A percentile compares a stretch with the other conserved stretches of the same genome.
Evolutionary conservation across 2,329 filamentous ascomycete genomes (phyloP).

Genomic region (Curvularia verruculosa): DNA sequence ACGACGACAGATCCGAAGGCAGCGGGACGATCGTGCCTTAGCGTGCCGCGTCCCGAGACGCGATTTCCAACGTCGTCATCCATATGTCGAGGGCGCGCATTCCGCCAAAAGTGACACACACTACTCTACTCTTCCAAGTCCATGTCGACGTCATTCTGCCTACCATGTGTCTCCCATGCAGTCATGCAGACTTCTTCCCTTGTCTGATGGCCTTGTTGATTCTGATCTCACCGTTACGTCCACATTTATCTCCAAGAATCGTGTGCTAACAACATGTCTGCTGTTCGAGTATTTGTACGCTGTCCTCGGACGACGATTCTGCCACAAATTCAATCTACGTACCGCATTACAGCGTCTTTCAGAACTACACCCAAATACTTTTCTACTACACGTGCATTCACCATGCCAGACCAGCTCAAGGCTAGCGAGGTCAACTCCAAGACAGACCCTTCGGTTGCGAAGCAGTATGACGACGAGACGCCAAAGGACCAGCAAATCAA

Average conservation of each 20-base stretch:
- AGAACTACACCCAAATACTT: conserved; percentile 21
- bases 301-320: conserved; percentile 5
- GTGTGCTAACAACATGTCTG: conserved; percentile 21
- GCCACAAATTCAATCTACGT: conserved; percentile 12
- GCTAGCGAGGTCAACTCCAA: conserved; percentile 50
- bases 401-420: conserved; percentile 55
- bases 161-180: conserved; percentile 7
- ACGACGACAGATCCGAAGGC: background rate
- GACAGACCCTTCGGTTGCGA: conserved; percentile 56
- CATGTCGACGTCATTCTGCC: conserved; percentile 30
- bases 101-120: conserved; percentile 21
- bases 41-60: conserved; percentile 21
- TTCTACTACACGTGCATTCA: conserved; percentile 33
- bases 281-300: conserved; percentile 26
- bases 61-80: conserved; percentile 31
- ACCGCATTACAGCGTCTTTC: background rate
- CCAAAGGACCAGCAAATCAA: conserved; percentile 55
- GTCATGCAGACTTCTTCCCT: conserved; percentile 7
- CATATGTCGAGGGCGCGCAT: conserved; percentile 24
- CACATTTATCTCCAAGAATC: conserved; percentile 9
- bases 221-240: conserved; percentile 33
- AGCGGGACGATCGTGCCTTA: conserved; percentile 15
- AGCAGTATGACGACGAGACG: conserved; percentile 56
- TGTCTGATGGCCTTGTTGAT: conserved; percentile 9
- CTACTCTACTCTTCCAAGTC: conserved; percentile 14